Evolutionary conservation across 768 basidiomycete genomes (phyloP).

Genomic region (Mycena leptocephala): DNA sequence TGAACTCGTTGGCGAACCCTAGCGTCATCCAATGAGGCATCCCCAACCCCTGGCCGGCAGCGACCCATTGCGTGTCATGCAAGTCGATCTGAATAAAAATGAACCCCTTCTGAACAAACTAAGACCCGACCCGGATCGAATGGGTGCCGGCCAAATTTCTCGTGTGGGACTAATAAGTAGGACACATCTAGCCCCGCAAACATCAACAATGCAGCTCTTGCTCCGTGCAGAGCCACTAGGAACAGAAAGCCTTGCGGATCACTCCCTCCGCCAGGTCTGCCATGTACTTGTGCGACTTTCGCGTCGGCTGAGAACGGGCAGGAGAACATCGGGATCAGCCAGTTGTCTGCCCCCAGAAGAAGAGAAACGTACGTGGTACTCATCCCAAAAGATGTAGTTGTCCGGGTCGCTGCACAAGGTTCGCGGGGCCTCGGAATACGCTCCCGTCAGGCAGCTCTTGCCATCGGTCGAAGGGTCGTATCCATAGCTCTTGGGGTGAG

Average conservation of each 20-base stretch:
- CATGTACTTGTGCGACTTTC: neutral
- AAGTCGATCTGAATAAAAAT: too few relatives aligned
- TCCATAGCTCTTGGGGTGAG: neutral
- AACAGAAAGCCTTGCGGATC: neutral
- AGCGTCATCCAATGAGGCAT: too few relatives aligned
- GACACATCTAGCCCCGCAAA: neutral
- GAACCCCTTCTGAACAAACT: too few relatives aligned
- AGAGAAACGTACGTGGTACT: neutral
- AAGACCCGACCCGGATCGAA: too few relatives aligned
- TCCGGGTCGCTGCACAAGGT: neutral
- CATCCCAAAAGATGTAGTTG: slow-evolving; percentile 3
- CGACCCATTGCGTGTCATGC: too few relatives aligned
- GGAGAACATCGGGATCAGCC: neutral
- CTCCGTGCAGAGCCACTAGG: neutral
- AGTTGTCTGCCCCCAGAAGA: neutral
- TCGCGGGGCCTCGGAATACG: slow-evolving; percentile 1
- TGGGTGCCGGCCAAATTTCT: too few relatives aligned
- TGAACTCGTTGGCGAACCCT: too few relatives aligned
- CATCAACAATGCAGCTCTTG: neutral
- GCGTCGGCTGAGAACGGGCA: neutral
- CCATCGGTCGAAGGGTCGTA: neutral
- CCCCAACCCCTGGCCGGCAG: too few relatives aligned
- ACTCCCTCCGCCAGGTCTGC: neutral
- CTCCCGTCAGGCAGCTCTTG: neutral
- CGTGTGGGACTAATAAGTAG: too few relatives aligned